A percentile compares a stretch with the other conserved stretches of the same genome.
phyloP scores from a whole-genome alignment of 768 basidiomycete species.

The Russula foetens region DNA sequence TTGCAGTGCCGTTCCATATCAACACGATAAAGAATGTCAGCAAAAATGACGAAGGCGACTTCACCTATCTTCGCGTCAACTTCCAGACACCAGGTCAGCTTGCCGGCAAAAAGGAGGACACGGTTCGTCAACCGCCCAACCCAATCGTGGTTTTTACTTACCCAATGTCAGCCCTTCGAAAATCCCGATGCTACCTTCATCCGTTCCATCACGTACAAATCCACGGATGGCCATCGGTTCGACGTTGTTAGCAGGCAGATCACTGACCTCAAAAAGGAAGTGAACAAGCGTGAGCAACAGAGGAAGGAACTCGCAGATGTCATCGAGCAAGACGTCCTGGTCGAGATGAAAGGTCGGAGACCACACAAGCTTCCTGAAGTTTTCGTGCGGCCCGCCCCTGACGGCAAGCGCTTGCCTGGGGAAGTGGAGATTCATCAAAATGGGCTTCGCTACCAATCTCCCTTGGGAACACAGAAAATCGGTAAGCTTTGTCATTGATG shows the following conservation, averaged over 20 bases:
- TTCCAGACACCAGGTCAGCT: slow-evolving; percentile 98
- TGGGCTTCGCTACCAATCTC: slow-evolving; percentile 87
- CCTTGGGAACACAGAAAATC: slow-evolving; percentile 81
- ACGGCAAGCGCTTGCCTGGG: slow-evolving; percentile 93
- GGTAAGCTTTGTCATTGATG: slow-evolving; percentile 41
- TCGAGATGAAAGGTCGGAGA: slow-evolving; percentile 83
- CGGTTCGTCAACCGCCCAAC: slow-evolving; percentile 36
- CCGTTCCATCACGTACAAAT: slow-evolving; percentile 90
- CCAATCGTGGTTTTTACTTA: not conserved
- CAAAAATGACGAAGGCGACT: slow-evolving; percentile 95
- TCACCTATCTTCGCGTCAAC: slow-evolving; percentile 91
- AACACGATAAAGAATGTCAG: slow-evolving; percentile 97
- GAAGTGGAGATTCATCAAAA: slow-evolving; percentile 98
- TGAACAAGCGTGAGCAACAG: slow-evolving; percentile 94
- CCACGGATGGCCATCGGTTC: slow-evolving; percentile 82
- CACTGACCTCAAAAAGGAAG: slow-evolving; percentile 91
- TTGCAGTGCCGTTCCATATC: slow-evolving; percentile 95
- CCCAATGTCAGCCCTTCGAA: slow-evolving; percentile 69
- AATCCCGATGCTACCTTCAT: slow-evolving; percentile 95
- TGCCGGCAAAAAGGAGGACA: slow-evolving; percentile 97
- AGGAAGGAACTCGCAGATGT: slow-evolving; percentile 99
- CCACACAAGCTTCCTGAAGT: slow-evolving; percentile 86
- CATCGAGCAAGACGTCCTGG: slow-evolving; percentile 84
- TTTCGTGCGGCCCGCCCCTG: slow-evolving; percentile 87
- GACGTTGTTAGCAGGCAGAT: slow-evolving; percentile 86